Conservation (phyloP, 2,329 filamentous ascomycete genomes). For the Colletotrichum orbiculare region DNA sequence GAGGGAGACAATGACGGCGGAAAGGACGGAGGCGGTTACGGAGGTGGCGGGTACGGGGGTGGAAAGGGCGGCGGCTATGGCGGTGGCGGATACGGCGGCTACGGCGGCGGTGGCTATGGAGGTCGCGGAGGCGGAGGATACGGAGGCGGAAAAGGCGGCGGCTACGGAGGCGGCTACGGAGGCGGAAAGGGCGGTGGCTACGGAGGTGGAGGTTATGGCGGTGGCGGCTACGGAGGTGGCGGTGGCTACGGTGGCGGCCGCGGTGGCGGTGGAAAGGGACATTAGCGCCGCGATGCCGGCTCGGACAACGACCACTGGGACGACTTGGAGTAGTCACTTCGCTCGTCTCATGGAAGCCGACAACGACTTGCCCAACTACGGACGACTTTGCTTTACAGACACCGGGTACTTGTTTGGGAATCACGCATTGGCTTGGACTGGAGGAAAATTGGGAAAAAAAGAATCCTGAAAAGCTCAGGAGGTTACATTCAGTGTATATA, state of each 20-base stretch:
- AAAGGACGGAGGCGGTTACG: conserved; percentile 6
- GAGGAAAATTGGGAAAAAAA: neutral
- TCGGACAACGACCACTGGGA: no score
- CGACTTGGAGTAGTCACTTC: neutral
- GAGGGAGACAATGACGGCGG: neutral
- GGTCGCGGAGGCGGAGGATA: neutral
- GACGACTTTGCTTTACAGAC: neutral
- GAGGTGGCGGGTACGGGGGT: neutral
- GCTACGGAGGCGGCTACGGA: neutral
- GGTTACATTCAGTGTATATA: conserved; percentile 2
- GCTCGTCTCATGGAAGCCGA: neutral
- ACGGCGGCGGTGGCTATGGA: neutral
- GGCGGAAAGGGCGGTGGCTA: conserved; percentile 3
- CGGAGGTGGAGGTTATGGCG: conserved; percentile 5
- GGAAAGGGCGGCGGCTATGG: neutral
- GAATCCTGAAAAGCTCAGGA: neutral
- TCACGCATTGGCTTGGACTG: neutral
- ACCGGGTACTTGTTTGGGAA: neutral
- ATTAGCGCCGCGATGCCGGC: conserved; percentile 7
- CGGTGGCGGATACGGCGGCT: neutral
- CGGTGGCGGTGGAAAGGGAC: conserved; percentile 6
- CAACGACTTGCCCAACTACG: neutral
- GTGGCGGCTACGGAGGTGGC: neutral
- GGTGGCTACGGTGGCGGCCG: neutral
- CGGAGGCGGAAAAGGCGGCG: neutral